These are phyloP conservation scores for Xylaria sp. DNA, from an alignment of 2,329 filamentous ascomycete genomes.

Conservation along the genomic window DNA sequence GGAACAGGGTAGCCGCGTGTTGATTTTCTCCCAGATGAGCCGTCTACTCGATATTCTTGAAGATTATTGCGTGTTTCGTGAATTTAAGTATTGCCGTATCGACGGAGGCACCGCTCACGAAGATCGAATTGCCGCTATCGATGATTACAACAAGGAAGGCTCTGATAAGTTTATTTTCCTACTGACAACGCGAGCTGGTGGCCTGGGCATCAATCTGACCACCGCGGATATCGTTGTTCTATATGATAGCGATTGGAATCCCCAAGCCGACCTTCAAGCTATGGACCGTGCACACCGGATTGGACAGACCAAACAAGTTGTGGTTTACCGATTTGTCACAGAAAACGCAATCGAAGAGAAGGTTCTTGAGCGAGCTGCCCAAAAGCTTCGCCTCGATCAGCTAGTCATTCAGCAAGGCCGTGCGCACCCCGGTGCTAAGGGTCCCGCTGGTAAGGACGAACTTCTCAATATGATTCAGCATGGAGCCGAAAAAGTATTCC, in stretches of 20 bases:
- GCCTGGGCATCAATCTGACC: conserved; percentile 96
- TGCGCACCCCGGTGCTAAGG: conserved; percentile 89
- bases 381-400: conserved; percentile 96
- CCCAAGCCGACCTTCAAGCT: conserved; percentile 96
- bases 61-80: conserved; percentile 96
- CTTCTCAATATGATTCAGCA: conserved; percentile 98
- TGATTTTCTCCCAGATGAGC: conserved; percentile 99
- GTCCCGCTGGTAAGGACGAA: conserved; percentile 94
- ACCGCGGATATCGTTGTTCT: conserved; percentile 95
- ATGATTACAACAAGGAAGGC: conserved; percentile 95
- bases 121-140: conserved; percentile 96
- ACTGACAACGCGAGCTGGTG: conserved; percentile 93
- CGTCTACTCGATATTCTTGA: conserved; percentile 96
- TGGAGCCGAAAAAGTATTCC: conserved; percentile 94
- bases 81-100: conserved; percentile 96
- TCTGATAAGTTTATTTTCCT: conserved; percentile 98
- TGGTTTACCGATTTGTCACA: conserved; percentile 96
- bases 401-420: conserved; percentile 98
- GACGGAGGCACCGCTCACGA: conserved; percentile 97
- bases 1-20: conserved; percentile 89
- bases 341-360: conserved; percentile 99
- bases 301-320: conserved; percentile 97
- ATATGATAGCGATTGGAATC: conserved; percentile 99
- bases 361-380: conserved; percentile 93
- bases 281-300: conserved; percentile 99